Evolutionary conservation across 805 yeast species (phyloP).

Genomic region (Saccharomycopsis selenospora): DNA sequence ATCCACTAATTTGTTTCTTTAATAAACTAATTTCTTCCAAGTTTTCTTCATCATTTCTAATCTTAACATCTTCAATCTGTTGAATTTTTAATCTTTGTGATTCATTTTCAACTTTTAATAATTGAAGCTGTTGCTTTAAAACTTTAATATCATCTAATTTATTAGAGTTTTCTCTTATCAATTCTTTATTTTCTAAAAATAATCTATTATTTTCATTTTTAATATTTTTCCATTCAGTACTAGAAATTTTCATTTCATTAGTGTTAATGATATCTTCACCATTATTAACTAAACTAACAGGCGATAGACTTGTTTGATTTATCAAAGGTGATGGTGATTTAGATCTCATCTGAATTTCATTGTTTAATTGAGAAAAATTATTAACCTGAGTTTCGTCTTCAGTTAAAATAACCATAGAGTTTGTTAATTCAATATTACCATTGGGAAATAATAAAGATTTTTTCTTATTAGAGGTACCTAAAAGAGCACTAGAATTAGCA

Average conservation of each 20-base stretch:
- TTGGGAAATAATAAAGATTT: slow-evolving; percentile 6
- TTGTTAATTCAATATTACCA: slow-evolving; percentile 19
- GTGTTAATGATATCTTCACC: too few relatives aligned
- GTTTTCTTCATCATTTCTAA: neutral
- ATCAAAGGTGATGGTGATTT: neutral
- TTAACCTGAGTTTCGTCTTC: slow-evolving; percentile 3
- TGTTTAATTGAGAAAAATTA: neutral
- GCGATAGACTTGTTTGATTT: neutral
- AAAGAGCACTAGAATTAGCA: too few relatives aligned
- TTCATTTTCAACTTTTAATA: neutral
- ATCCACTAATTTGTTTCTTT: neutral
- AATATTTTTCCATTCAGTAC: slow-evolving; percentile 19
- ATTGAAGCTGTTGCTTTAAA: slow-evolving; percentile 3
- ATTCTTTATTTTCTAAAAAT: slow-evolving; percentile 23
- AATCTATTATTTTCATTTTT: slow-evolving; percentile 21
- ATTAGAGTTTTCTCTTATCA: slow-evolving; percentile 4
- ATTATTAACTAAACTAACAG: too few relatives aligned
- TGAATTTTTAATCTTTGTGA: slow-evolving; percentile 1
- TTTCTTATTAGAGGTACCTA: slow-evolving; percentile 2
- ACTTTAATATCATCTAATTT: slow-evolving; percentile 14
- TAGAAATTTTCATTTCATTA: slow-evolving; percentile 5
- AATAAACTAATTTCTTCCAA: neutral
- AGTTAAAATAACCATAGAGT: slow-evolving; percentile 15
- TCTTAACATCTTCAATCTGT: neutral
- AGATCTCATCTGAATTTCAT: neutral